These are phyloP conservation scores for Gracilaria domingensis DNA, from an alignment of 23 red algal species.

Conservation along the genomic window DNA sequence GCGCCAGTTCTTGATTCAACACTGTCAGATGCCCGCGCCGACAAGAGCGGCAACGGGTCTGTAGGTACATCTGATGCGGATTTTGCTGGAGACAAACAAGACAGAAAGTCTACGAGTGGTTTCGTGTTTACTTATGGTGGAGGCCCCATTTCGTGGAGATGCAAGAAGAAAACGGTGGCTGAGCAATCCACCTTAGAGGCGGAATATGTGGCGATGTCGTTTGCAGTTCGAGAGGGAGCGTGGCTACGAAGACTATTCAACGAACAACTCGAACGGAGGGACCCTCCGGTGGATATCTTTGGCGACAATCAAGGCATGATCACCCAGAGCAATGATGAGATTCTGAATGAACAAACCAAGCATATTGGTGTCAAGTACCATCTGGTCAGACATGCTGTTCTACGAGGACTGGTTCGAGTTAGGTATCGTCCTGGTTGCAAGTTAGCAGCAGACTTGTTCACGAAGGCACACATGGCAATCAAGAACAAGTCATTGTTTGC, in stretches of 20 bases:
- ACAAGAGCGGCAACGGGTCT: too few relatives aligned
- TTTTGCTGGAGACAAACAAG: conserved; percentile 14
- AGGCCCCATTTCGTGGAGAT: conserved; percentile 24
- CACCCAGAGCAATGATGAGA: not conserved
- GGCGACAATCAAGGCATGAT: not conserved
- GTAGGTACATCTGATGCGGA: conserved; percentile 35
- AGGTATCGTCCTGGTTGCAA: too few relatives aligned
- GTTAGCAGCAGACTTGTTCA: too few relatives aligned
- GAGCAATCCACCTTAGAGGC: conserved; percentile 37
- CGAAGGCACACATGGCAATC: too few relatives aligned
- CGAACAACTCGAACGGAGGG: not conserved
- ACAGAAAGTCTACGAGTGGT: conserved; percentile 30
- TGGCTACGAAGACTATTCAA: conserved; percentile 21
- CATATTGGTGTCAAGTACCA: conserved; percentile 56
- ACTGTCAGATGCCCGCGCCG: too few relatives aligned
- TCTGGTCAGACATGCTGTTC: not conserved
- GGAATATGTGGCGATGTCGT: conserved; percentile 28
- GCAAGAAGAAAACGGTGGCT: conserved; percentile 36
- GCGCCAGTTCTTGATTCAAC: too few relatives aligned
- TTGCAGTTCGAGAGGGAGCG: conserved; percentile 16
- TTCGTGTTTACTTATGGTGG: conserved; percentile 31
- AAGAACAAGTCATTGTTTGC: too few relatives aligned
- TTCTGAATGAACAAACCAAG: conserved; percentile 34
- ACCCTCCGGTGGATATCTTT: not conserved
- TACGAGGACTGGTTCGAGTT: too few relatives aligned